Evolutionary conservation across 768 basidiomycete species (phyloP), one percentile per base, ranked within the genome.

Genomic region (Baorangia bicolor): DNA sequence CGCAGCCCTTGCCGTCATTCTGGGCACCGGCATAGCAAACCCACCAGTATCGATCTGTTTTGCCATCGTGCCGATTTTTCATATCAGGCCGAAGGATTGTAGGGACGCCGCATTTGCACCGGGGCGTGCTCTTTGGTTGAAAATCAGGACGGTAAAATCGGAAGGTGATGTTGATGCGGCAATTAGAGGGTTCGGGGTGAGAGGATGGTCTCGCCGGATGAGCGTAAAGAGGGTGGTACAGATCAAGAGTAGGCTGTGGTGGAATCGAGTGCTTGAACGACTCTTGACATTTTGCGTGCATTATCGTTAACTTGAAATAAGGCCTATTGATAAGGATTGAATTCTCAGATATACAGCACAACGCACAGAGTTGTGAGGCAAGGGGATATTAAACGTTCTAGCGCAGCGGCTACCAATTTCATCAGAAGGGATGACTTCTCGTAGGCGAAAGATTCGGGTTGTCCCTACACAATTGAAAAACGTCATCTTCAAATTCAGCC

Each of bases 101-200:
- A 1, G 90, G 88, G 21, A 88, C 74, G 14, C 78, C 82, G 64
- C 91, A 93, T 61, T 85, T 82, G 64, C 92, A 93, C 41, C 77
- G 77, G 2, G 91, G 91, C 2, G 81, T 90, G 37, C 73, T 83
- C 23, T 74, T 65, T 4, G 91, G 81, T 23, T 76, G 75, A 67
- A 88, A 93, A 71, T 93, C 91, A 7, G 92, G 92, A 51, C 92
- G 81, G 60, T 87, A 93, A 66, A 93, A 93, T 16, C 92, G 80
- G 67, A 93, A 93, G 1, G 91, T 93, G 53, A 93, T 86, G 62
- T 93, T 93, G 64, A 93, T 91, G 25, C 90, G 82, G 60, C 79
- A 84, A 58, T 83, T 90, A 9, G 81, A 85, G 2, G 82, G 74
- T 45, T 82, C 78, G 2, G 62, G 62, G 43, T 59, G 64, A 16